These are phyloP conservation scores for Starmerella vaccinii DNA, from an alignment of 805 yeast species.

Conservation along the genomic window DNA sequence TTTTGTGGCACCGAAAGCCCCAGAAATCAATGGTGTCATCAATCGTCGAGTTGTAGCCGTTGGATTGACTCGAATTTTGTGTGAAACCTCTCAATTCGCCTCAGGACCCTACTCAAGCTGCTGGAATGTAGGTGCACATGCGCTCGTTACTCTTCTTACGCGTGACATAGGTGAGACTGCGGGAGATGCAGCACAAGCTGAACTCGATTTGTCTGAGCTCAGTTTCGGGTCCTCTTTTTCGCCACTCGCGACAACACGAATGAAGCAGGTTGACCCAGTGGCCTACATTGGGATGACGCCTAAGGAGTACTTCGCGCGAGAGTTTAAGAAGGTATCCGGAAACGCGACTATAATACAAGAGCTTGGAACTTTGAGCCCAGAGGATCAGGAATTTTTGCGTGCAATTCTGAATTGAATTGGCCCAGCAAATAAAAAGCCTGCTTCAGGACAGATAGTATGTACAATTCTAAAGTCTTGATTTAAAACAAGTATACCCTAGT, in stretches of 20 bases:
- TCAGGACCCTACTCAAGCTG: constrained; percentile 37
- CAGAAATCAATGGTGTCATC: constrained; percentile 33
- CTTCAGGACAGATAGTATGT: neutral
- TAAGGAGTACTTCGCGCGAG: constrained; percentile 22
- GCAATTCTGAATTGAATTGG: neutral
- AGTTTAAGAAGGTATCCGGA: constrained; percentile 7
- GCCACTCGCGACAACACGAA: constrained; percentile 52
- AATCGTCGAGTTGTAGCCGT: constrained; percentile 41
- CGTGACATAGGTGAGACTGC: constrained; percentile 34
- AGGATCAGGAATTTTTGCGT: constrained; percentile 4
- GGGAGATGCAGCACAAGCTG: constrained; percentile 25
- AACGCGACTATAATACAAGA: constrained; percentile 3
- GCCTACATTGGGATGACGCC: constrained; percentile 36
- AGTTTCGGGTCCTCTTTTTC: constrained; percentile 84
- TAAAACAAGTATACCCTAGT: constrained; percentile 46
- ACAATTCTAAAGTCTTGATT: neutral
- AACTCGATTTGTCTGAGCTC: constrained; percentile 52
- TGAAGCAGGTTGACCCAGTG: constrained; percentile 60
- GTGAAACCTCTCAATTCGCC: constrained; percentile 32
- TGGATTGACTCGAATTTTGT: constrained; percentile 40
- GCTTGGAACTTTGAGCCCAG: neutral
- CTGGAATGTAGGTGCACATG: constrained; percentile 38
- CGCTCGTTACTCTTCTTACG: constrained; percentile 37
- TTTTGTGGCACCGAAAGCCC: constrained; percentile 31
- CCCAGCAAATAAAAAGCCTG: neutral